Conservation (phyloP, 148 eudicot genomes). For the Chenopodium suecicum region DNA sequence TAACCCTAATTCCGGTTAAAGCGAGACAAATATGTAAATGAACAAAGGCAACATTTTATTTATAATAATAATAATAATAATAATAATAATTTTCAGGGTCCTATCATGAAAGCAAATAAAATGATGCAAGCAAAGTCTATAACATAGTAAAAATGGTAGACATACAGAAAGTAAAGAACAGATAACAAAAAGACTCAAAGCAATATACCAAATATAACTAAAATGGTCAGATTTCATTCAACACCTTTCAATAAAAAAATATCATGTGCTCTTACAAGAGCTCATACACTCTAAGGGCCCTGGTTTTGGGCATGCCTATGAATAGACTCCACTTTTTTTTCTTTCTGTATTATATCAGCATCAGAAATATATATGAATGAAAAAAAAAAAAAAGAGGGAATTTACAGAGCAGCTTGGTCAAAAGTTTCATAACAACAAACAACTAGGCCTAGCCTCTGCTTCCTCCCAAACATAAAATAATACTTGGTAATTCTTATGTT, state of each 20-base stretch:
- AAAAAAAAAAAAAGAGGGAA: not conserved
- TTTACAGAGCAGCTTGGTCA: slow-evolving; percentile 30
- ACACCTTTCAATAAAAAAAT: slow-evolving; percentile 16
- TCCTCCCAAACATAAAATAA: not conserved
- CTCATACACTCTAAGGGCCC: slow-evolving; percentile 13
- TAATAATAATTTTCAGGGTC: not conserved
- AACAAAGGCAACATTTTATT: too few relatives aligned
- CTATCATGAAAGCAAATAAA: not conserved
- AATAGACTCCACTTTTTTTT: slow-evolving; percentile 14
- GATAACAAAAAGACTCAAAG: not conserved
- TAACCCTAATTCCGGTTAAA: too few relatives aligned
- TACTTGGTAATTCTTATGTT: too few relatives aligned
- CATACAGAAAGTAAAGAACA: slow-evolving; percentile 10
- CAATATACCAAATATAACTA: not conserved
- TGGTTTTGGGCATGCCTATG: slow-evolving; percentile 19
- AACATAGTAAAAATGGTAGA: slow-evolving; percentile 6
- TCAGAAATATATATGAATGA: not conserved
- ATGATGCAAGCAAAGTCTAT: not conserved
- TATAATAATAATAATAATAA: too few relatives aligned
- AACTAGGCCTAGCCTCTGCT: slow-evolving; percentile 2
- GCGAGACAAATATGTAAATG: too few relatives aligned
- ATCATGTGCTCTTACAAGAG: not conserved
- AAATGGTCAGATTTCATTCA: slow-evolving; percentile 2
- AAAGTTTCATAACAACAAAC: slow-evolving; percentile 18
- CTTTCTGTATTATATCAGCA: not conserved